These are phyloP conservation scores for Uromyces viciae-fabae DNA, from an alignment of 1,284 basidiomycete species.

Conservation along the genomic window DNA sequence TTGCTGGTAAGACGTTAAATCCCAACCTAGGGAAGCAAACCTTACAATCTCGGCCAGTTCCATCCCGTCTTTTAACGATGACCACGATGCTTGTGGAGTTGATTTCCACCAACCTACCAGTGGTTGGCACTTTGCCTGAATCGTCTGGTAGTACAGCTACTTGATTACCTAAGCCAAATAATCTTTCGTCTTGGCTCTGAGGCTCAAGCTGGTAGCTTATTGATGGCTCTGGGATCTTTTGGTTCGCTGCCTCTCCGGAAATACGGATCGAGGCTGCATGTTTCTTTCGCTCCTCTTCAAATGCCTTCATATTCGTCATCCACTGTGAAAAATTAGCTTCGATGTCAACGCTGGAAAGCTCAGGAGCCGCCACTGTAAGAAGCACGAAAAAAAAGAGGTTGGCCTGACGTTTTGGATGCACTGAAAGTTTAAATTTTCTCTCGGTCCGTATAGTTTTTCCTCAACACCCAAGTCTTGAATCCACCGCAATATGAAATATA, in stretches of 20 bases:
- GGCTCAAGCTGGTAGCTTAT: neutral
- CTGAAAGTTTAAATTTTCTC: neutral
- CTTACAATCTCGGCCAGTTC: conserved; percentile 6
- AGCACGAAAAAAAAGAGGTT: neutral
- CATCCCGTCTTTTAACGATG: conserved; percentile 23
- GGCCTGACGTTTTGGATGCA: neutral
- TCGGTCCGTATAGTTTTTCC: conserved; percentile 12
- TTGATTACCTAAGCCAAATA: conserved; percentile 13
- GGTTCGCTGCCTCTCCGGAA: conserved; percentile 8
- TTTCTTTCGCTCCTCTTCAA: neutral
- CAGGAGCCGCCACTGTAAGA: neutral
- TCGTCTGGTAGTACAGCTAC: conserved; percentile 27
- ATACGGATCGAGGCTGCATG: conserved; percentile 9
- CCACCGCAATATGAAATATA: conserved; percentile 45
- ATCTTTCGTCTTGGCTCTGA: neutral
- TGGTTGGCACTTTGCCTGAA: conserved; percentile 23
- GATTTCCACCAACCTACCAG: conserved; percentile 18
- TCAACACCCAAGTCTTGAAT: conserved; percentile 22
- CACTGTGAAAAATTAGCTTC: conserved; percentile 6
- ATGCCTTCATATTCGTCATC: neutral
- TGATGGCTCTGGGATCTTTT: conserved; percentile 10
- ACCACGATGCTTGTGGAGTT: neutral
- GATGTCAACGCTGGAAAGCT: neutral
- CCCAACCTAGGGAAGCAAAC: conserved; percentile 28
- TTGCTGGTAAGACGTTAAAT: conserved; percentile 11